These are phyloP conservation scores for Fusarium metavorans DNA, from an alignment of 2,329 filamentous ascomycete genomes.

Conservation along the genomic window DNA sequence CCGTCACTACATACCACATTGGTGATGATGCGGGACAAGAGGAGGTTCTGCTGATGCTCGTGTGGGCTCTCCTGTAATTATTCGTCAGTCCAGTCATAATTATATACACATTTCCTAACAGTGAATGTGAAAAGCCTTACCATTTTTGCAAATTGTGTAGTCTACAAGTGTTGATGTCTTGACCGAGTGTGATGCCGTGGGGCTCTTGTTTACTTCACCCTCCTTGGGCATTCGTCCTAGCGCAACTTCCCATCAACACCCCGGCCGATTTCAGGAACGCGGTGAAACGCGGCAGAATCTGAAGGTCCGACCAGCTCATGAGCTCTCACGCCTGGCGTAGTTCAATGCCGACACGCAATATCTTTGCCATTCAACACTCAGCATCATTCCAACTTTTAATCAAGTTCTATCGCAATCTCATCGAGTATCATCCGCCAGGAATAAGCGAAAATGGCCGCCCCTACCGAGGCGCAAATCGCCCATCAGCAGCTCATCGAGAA, in stretches of 20 bases:
- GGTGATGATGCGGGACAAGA: constrained; percentile 94
- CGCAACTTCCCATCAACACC: constrained; percentile 5
- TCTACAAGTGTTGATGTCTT: neutral
- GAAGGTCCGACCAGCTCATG: constrained; percentile 26
- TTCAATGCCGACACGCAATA: neutral
- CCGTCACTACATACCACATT: constrained; percentile 80
- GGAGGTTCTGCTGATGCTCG: constrained; percentile 94
- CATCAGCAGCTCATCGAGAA: constrained; percentile 89
- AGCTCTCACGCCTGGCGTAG: neutral
- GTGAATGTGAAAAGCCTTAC: neutral
- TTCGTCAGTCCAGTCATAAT: neutral
- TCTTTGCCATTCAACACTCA: neutral
- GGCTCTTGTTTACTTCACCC: constrained; percentile 38
- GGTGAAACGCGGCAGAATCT: constrained; percentile 53
- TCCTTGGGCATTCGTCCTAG: neutral
- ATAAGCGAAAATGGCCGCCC: constrained; percentile 67
- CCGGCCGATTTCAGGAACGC: constrained; percentile 20
- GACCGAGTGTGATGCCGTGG: neutral
- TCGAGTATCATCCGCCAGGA: neutral
- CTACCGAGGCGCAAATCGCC: constrained; percentile 79
- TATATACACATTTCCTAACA: no score
- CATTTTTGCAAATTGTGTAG: constrained; percentile 14
- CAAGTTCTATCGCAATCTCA: neutral
- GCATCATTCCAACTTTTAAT: neutral
- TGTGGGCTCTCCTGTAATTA: constrained; percentile 85